These are phyloP conservation scores for Malus sieversii DNA, from an alignment of 306 rosid genomes.

Conservation along the genomic window DNA sequence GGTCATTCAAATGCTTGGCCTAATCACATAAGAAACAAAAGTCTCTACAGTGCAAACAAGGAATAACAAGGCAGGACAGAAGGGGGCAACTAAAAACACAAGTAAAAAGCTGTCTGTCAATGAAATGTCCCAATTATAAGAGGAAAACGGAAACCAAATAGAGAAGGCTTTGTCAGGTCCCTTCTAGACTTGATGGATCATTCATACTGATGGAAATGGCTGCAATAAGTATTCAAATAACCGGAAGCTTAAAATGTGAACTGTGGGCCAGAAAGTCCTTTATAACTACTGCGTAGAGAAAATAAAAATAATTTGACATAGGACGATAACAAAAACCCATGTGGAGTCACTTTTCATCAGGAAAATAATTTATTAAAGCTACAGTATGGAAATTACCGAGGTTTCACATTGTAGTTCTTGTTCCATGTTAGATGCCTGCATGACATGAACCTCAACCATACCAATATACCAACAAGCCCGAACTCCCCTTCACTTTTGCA, in stretches of 20 bases:
- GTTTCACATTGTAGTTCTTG: slow-evolving; percentile 37
- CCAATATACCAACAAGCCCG: slow-evolving; percentile 29
- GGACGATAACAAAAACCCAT: neutral
- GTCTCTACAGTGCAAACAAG: neutral
- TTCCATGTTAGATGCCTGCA: slow-evolving; percentile 36
- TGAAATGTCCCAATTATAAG: neutral
- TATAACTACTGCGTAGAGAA: neutral
- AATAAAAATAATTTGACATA: neutral
- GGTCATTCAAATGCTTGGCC: slow-evolving; percentile 21
- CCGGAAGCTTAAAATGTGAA: neutral
- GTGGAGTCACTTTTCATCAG: neutral
- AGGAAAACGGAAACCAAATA: neutral
- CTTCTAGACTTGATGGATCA: neutral
- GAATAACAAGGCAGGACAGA: neutral
- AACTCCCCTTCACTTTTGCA: slow-evolving; percentile 25
- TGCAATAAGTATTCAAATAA: neutral
- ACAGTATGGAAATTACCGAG: slow-evolving; percentile 15
- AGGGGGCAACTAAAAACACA: neutral
- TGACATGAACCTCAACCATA: slow-evolving; percentile 38
- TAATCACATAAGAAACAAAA: neutral
- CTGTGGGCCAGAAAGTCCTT: neutral
- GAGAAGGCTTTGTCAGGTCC: neutral
- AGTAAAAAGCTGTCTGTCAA: neutral
- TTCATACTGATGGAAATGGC: neutral
- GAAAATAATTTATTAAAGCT: neutral